phyloP scores from a whole-genome alignment of 805 yeast genomes.

The Teunomyces kruisii region DNA sequence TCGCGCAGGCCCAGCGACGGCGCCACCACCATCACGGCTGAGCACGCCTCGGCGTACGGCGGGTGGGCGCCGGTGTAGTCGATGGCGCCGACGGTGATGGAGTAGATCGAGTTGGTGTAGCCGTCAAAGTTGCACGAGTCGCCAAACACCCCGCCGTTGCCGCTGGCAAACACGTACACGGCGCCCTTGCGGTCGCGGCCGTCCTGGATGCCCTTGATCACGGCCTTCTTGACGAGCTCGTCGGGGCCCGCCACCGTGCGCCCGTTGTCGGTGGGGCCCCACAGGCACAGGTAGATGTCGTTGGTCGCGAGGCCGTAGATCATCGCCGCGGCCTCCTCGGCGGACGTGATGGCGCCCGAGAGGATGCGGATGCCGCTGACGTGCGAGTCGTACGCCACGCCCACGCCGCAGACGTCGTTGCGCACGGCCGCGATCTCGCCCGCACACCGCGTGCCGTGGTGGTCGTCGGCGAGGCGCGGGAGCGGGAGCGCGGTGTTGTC shows the following conservation, averaged over 20 bases:
- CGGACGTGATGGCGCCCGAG: conserved; percentile 75
- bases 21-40: conserved; percentile 92
- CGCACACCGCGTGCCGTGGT: conserved; percentile 97
- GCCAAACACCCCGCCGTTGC: conserved; percentile 81
- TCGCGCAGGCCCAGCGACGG: conserved; percentile 91
- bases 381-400: conserved; percentile 86
- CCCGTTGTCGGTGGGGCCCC: conserved; percentile 99
- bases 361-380: conserved; percentile 90
- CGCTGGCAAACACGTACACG: conserved; percentile 91
- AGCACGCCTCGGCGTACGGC: conserved; percentile 84
- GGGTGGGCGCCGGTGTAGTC: conserved; percentile 89
- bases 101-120: conserved; percentile 91
- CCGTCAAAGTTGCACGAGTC: conserved; percentile 98
- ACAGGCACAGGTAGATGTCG: conserved; percentile 94
- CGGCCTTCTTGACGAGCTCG: conserved; percentile 70
- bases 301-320: conserved; percentile 77
- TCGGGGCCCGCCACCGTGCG: conserved; percentile 83
- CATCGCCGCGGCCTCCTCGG: conserved; percentile 89
- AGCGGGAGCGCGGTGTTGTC: conserved; percentile 71
- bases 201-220: conserved; percentile 77
- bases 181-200: conserved; percentile 85
- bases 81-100: conserved; percentile 92
- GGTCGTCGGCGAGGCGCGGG: conserved; percentile 79
- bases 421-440: conserved; percentile 93
- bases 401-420: conserved; percentile 90